Conservation (phyloP, 768 basidiomycete genomes). For the Pleurotus citrinopileatus region DNA sequence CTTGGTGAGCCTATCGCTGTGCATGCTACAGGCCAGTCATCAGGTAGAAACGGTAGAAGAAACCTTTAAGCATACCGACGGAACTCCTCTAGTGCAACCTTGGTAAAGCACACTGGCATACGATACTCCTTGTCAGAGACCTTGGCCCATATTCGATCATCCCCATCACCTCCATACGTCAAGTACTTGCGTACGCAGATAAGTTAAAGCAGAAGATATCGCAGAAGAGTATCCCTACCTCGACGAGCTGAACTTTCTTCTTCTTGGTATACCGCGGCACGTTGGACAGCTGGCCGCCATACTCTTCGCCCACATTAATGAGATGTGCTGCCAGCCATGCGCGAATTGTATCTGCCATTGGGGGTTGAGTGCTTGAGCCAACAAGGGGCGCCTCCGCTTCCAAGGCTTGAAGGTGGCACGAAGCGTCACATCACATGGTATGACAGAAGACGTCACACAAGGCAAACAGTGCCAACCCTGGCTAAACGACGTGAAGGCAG, state of each 20-base stretch:
- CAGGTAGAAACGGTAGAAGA: not conserved
- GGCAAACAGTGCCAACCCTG: not conserved
- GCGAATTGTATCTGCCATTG: constrained; percentile 34
- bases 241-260: constrained; percentile 57
- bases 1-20: constrained; percentile 38
- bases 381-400: too few species aligned
- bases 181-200: constrained; percentile 43
- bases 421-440: constrained; percentile 2
- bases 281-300: constrained; percentile 42
- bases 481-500: not conserved
- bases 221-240: constrained; percentile 33
- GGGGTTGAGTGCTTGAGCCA: not conserved
- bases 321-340: constrained; percentile 64
- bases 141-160: constrained; percentile 56
- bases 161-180: constrained; percentile 37
- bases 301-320: constrained; percentile 42
- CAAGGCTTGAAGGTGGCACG: not conserved
- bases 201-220: not conserved
- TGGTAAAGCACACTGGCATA: constrained; percentile 54
- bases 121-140: constrained; percentile 54
- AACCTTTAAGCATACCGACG: constrained; percentile 24
- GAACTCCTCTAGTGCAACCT: constrained; percentile 46
- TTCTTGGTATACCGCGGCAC: constrained; percentile 32
- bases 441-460: not conserved
- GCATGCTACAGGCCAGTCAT: constrained; percentile 16